These are phyloP conservation scores for Aspergillus japonicus DNA, from an alignment of 2,329 filamentous ascomycete species.

Conservation along the genomic window DNA sequence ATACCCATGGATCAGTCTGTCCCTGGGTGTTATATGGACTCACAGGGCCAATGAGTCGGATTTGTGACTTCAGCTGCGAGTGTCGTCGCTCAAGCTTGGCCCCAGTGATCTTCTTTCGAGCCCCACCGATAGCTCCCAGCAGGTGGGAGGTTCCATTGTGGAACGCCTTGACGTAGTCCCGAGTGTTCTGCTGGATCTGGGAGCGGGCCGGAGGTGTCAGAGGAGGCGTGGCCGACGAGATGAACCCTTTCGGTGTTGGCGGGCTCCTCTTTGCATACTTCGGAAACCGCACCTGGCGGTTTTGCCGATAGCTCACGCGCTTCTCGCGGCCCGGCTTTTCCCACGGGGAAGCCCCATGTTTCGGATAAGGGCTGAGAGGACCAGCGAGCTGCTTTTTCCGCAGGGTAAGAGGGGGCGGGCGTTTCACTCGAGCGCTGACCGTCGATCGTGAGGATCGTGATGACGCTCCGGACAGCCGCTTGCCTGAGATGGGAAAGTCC, in stretches of 20 bases:
- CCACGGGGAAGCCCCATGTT: constrained; percentile 37
- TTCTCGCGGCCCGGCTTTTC: constrained; percentile 29
- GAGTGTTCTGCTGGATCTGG: constrained; percentile 26
- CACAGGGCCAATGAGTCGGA: constrained; percentile 40
- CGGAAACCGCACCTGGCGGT: constrained; percentile 21
- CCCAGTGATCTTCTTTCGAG: constrained; percentile 35
- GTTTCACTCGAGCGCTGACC: constrained; percentile 11
- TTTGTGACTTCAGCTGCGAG: constrained; percentile 41
- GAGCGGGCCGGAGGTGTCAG: constrained; percentile 21
- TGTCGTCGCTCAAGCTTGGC: constrained; percentile 37
- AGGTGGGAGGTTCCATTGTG: constrained; percentile 29
- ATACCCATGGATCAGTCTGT: constrained; percentile 32
- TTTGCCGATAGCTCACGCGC: constrained; percentile 22
- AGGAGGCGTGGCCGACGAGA: constrained; percentile 14
- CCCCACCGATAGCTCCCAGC: constrained; percentile 31
- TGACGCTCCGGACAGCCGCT: constrained; percentile 15
- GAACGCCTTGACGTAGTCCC: constrained; percentile 26
- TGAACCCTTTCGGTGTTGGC: constrained; percentile 6
- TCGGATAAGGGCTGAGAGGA: constrained; percentile 38
- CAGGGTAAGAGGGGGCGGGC: constrained; percentile 1
- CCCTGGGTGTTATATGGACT: constrained; percentile 29
- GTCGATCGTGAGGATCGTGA: constrained; percentile 18
- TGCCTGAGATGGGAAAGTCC: constrained; percentile 7
- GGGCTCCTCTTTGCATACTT: constrained; percentile 15
- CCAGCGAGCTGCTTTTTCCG: constrained; percentile 31